Percentiles rank a stretch among this genome's conserved stretches.
phyloP scores from a whole-genome alignment of 1,284 basidiomycete genomes.

The Cryptococcus jaspeensis region DNA sequence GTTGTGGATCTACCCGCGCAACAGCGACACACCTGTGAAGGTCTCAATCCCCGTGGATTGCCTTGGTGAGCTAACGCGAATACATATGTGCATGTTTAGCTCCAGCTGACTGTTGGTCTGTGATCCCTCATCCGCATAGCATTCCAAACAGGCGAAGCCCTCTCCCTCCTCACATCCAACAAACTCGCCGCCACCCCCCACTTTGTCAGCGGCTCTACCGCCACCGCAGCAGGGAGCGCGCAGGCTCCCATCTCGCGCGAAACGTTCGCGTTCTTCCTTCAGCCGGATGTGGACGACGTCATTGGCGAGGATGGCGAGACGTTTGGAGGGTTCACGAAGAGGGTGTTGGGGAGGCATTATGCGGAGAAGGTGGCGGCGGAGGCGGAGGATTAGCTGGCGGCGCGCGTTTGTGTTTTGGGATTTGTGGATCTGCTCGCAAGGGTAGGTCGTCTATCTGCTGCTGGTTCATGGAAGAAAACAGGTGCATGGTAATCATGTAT shows the following conservation, averaged over 20 bases:
- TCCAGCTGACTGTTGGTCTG: background rate
- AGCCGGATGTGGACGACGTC: constrained; percentile 75
- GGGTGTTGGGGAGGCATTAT: constrained; percentile 78
- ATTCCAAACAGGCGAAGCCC: constrained; percentile 90
- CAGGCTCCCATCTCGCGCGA: constrained; percentile 67
- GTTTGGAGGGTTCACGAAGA: constrained; percentile 85
- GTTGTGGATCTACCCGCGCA: constrained; percentile 79
- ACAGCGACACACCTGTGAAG: constrained; percentile 58
- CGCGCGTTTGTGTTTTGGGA: too few relatives aligned
- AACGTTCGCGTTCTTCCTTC: constrained; percentile 84
- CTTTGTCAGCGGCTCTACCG: constrained; percentile 63
- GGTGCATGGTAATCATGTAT: too few relatives aligned
- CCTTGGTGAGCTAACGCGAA: constrained; percentile 27
- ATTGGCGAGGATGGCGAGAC: constrained; percentile 64
- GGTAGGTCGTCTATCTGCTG: background rate
- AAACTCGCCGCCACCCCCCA: constrained; percentile 79
- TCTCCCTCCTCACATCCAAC: constrained; percentile 75
- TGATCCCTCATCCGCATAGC: constrained; percentile 57
- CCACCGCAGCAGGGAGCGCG: background rate
- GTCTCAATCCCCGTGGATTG: constrained; percentile 71
- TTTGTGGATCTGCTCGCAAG: too few relatives aligned
- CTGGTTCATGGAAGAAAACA: too few relatives aligned
- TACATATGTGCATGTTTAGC: background rate
- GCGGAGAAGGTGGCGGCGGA: constrained; percentile 18
- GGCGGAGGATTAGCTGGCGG: constrained; percentile 17